phyloP scores from a whole-genome alignment of 1,284 basidiomycete genomes.

The Papiliotrema laurentii region DNA sequence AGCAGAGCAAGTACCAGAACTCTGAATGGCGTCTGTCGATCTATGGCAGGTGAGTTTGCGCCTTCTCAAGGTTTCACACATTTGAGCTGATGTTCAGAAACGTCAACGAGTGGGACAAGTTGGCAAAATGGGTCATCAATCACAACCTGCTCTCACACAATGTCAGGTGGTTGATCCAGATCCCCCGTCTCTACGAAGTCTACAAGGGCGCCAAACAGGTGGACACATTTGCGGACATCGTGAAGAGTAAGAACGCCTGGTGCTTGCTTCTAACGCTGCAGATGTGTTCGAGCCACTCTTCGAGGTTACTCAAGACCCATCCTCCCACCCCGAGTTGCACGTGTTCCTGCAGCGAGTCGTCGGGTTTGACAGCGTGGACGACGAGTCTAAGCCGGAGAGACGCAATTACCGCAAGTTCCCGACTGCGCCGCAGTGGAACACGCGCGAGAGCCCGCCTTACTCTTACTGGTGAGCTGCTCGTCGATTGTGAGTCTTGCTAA shows the following conservation, averaged over 20 bases:
- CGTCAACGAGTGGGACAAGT: constrained; percentile 89
- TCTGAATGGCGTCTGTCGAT: constrained; percentile 97
- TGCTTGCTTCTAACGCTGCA: constrained; percentile 39
- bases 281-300: constrained; percentile 93
- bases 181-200: constrained; percentile 92
- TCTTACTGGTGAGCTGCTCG: constrained; percentile 70
- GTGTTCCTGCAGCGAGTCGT: constrained; percentile 92
- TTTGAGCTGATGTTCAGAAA: constrained; percentile 36
- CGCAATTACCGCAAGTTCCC: constrained; percentile 94
- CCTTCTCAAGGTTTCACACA: constrained; percentile 32
- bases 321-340: constrained; percentile 87
- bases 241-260: constrained; percentile 62
- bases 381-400: constrained; percentile 91
- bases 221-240: constrained; percentile 84
- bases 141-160: constrained; percentile 95
- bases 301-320: constrained; percentile 90
- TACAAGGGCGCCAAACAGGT: constrained; percentile 88
- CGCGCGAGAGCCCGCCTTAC: constrained; percentile 84
- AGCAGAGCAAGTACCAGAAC: constrained; percentile 98
- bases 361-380: constrained; percentile 96
- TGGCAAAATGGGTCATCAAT: constrained; percentile 93
- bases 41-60: constrained; percentile 65
- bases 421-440: constrained; percentile 86
- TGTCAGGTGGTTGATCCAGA: constrained; percentile 95
- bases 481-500: constrained; percentile 4